Base-by-base conservation (phyloP, 2,329 filamentous ascomycete species). In the Neofusicoccum parvum region DNA sequence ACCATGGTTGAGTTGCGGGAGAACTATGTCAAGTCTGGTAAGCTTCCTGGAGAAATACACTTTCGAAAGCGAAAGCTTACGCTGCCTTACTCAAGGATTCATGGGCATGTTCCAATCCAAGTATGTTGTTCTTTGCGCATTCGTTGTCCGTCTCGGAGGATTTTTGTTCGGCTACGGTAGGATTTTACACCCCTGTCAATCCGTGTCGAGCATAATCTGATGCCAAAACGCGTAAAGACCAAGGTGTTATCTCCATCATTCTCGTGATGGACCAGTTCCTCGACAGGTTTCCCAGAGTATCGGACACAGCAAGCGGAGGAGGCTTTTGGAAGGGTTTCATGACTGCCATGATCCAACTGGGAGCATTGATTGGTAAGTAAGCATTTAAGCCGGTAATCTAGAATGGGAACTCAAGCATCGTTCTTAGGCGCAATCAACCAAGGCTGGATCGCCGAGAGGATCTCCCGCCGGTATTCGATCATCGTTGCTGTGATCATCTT, bases 291-390 rank as follows among this genome's bases (percentile, higher is more conserved):
- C 75, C 80, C 10, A 75, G 77, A 12, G 78, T 84, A 2, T 76
- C 79, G 0, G 75, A 77, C 17, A 73, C 72, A 5, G 76, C 79
- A 11, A 71, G 78, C 6, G 81, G 81, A 1, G 76, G 79, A 2
- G 80, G 80, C 4, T 80, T 80, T 68, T 79, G 75, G 73, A 80
- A 80, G 66, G 79, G 79, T 14, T 68, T 80, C 5, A 73, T 85
- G 75, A 86, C 83, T 7, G 83, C 83, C 3, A 85, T 85, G 82
- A 81, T 86, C 56, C 82, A 85, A 66, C 69, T 85, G 23, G 83
- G 84, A 15, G 84, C 83, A 9, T 72, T 85, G 59, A 69, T 78
- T 23, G 75, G 76, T 62, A 63, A 51, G 50, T 50, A 32, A 32
- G 27, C 5, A 32, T 32, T 5, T 32, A 32, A 32, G 27, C 5